Evolutionary conservation across 805 yeast species (phyloP).

Genomic region (Kodamaea leandrae): DNA sequence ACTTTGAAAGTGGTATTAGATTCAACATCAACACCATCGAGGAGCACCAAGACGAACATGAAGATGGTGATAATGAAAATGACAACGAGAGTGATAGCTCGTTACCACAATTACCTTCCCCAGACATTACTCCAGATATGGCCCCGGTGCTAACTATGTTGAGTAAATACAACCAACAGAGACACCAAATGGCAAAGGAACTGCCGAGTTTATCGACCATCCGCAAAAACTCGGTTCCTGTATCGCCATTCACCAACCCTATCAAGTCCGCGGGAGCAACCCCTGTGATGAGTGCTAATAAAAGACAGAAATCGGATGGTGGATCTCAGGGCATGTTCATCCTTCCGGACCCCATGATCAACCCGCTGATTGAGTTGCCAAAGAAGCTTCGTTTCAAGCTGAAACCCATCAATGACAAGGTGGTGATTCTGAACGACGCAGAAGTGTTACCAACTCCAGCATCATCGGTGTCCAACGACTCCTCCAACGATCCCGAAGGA

Average conservation of each 20-base stretch:
- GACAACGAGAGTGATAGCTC: conserved; percentile 5
- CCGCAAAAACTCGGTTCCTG: conserved; percentile 17
- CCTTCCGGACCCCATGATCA: conserved; percentile 41
- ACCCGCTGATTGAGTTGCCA: conserved; percentile 22
- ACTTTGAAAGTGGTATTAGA: not conserved
- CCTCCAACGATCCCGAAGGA: conserved; percentile 17
- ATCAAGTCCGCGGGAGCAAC: conserved; percentile 17
- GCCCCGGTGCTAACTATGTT: conserved; percentile 32
- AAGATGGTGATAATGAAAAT: not conserved
- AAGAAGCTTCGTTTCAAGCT: conserved; percentile 30
- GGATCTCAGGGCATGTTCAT: conserved; percentile 20
- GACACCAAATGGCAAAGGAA: conserved; percentile 2
- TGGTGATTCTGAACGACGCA: conserved; percentile 12
- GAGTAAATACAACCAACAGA: conserved; percentile 19
- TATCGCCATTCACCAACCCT: conserved; percentile 27
- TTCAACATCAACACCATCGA: conserved; percentile 11
- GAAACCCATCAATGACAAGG: conserved; percentile 25
- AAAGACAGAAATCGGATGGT: conserved; percentile 1
- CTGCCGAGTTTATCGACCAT: conserved; percentile 10
- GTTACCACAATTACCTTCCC: conserved; percentile 26
- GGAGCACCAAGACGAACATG: conserved; percentile 9
- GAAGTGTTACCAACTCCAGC: conserved; percentile 5
- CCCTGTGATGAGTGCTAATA: conserved; percentile 6
- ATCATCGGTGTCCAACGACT: conserved; percentile 15
- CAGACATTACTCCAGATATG: conserved; percentile 38